Evolutionary conservation across 2,329 filamentous ascomycete genomes (phyloP), one percentile per base, ranked within the genome.

Genomic region (Helotiales sp.): DNA sequence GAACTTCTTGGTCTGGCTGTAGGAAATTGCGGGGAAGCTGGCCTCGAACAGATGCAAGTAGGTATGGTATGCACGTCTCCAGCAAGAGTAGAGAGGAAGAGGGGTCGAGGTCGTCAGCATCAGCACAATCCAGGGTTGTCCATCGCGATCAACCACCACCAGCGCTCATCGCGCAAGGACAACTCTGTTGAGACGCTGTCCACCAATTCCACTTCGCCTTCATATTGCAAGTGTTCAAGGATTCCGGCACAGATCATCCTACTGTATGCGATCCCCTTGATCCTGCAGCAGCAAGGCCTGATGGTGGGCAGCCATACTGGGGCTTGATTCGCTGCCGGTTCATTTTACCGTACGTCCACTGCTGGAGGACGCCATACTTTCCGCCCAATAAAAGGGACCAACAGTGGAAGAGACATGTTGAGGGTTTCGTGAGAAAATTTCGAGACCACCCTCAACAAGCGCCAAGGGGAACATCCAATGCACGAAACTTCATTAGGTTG

Each of bases 401-500:
- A 55, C 40, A n/a, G 19, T 19, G 31, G 6, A 52, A 27, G 33
- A 15, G 29, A 51, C 42, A 38, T 56, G 53, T 42, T 50, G 42
- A 34, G 27, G 17, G 27, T 15, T 34, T 53, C 17, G 17, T 38
- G 38, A 25, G 38, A 25, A 36, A 13, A 25, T 46, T 33, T 33
- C 46, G 52, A 17, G 24, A 29, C 19, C 19, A 22, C 22, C 52
- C 38, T 54, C 49, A 50, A 53, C 49, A 48, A 52, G 54, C 44
- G 53, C 36, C 46, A 60, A 55, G 27, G 58, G 30, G 57, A 34
- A 19, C 52, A 47, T 27, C 22, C 50, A 54, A 54, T 63, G 62
- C 57, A 60, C 50, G 57, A 54, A 56, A 58, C 49, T 62, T 68
- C 57, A 64, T 65, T 55, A 65, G 64, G 64, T 31, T 65, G 65